A percentile compares a stretch with the other conserved stretches of the same genome.
Conservation (phyloP, 1,284 basidiomycete genomes). For the Ceratobasidium sp. region DNA sequence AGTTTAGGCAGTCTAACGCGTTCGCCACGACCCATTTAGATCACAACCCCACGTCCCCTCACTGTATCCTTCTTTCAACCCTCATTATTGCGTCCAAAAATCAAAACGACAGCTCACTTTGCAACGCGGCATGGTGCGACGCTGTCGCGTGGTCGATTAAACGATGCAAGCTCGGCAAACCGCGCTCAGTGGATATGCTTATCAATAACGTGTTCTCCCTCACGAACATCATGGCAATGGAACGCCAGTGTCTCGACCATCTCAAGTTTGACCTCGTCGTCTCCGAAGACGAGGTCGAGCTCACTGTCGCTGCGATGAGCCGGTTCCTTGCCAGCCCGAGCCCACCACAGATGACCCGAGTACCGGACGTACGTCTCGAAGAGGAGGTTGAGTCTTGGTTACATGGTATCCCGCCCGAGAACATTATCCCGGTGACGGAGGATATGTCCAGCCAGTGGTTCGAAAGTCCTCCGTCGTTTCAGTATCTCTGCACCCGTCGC, state of each 20-base stretch:
- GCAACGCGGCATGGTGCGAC: slow-evolving; percentile 47
- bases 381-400: slow-evolving; percentile 43
- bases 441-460: slow-evolving; percentile 43
- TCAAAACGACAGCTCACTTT: slow-evolving; percentile 46
- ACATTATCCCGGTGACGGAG: slow-evolving; percentile 13
- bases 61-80: slow-evolving; percentile 46
- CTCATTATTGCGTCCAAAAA: slow-evolving; percentile 48
- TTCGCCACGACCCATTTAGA: slow-evolving; percentile 21
- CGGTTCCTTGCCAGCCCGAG: slow-evolving; percentile 36
- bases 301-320: slow-evolving; percentile 36
- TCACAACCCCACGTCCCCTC: slow-evolving; percentile 46
- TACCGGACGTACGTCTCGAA: not conserved
- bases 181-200: slow-evolving; percentile 43
- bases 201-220: slow-evolving; percentile 47
- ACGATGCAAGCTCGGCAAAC: slow-evolving; percentile 47
- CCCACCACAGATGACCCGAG: slow-evolving; percentile 11
- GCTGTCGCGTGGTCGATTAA: slow-evolving; percentile 46
- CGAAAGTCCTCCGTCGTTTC: slow-evolving; percentile 41
- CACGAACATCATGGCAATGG: slow-evolving; percentile 47
- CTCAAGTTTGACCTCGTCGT: slow-evolving; percentile 45
- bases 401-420: slow-evolving; percentile 26
- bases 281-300: slow-evolving; percentile 43
- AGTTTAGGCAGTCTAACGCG: slow-evolving; percentile 27
- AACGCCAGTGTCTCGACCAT: slow-evolving; percentile 46
- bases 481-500: slow-evolving; percentile 41